phyloP scores from a whole-genome alignment of 2,329 filamentous ascomycete species.

The Exophiala dermatitidis region DNA sequence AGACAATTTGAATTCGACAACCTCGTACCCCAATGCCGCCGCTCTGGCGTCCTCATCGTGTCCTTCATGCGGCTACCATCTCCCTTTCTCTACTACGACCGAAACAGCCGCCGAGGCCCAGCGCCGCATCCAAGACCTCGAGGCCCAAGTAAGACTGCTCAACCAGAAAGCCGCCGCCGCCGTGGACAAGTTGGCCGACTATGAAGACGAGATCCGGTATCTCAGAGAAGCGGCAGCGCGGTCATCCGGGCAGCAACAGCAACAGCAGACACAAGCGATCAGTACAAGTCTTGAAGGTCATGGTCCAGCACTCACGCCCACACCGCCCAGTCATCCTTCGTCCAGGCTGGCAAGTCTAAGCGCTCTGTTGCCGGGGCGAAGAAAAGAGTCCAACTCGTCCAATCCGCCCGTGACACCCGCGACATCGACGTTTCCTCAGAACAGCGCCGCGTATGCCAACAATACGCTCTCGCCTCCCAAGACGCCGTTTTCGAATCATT shows the following conservation, averaged over 20 bases:
- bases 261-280: conserved; percentile 21
- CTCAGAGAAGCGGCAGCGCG: conserved; percentile 33
- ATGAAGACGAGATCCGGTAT: conserved; percentile 54
- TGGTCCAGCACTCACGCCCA: conserved; percentile 1
- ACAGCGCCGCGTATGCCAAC: conserved; percentile 9
- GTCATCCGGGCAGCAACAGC: conserved; percentile 16
- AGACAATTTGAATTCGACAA: conserved; percentile 8
- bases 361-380: conserved; percentile 27
- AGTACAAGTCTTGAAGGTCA: conserved; percentile 10
- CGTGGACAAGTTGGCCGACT: conserved; percentile 53
- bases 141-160: conserved; percentile 48
- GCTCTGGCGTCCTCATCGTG: conserved; percentile 25
- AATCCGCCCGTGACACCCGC: conserved; percentile 35
- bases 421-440: conserved; percentile 33
- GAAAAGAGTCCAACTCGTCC: conserved; percentile 14
- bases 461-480: conserved; percentile 23
- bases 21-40: conserved; percentile 2
- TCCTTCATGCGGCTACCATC: conserved; percentile 36
- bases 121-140: conserved; percentile 45
- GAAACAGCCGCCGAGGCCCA: conserved; percentile 31
- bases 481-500: conserved; percentile 26
- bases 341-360: conserved; percentile 24
- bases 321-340: conserved; percentile 3
- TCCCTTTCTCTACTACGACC: conserved; percentile 25
- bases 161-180: conserved; percentile 48